Evolutionary conservation across 768 basidiomycete genomes (phyloP).

Genomic region (Pleurotus platypus): DNA sequence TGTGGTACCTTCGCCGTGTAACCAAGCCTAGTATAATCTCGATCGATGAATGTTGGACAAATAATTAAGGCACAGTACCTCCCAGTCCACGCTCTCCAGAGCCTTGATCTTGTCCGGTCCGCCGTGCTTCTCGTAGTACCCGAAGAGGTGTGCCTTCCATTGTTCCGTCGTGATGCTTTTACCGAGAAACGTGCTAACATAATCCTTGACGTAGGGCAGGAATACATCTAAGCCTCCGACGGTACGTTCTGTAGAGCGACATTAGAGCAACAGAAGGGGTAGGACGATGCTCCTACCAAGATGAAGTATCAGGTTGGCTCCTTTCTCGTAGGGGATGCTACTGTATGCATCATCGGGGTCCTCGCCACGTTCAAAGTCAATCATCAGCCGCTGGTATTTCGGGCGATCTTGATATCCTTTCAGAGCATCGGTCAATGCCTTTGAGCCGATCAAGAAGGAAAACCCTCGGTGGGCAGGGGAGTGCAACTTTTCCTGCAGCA

Average conservation of each 20-base stretch:
- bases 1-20: constrained; percentile 72
- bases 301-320: constrained; percentile 82
- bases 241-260: constrained; percentile 41
- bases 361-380: constrained; percentile 69
- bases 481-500: constrained; percentile 67
- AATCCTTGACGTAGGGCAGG: constrained; percentile 80
- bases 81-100: constrained; percentile 73
- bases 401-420: constrained; percentile 55
- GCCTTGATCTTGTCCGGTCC: constrained; percentile 58
- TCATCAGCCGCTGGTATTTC: constrained; percentile 77
- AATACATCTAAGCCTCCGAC: constrained; percentile 84
- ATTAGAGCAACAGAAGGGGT: constrained; percentile 15
- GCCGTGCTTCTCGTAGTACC: constrained; percentile 59
- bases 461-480: constrained; percentile 78
- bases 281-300: constrained; percentile 50
- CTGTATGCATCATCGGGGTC: constrained; percentile 78
- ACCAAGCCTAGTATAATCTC: constrained; percentile 58
- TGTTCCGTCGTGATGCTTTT: constrained; percentile 80
- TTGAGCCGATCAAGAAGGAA: constrained; percentile 73
- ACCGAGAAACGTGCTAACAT: constrained; percentile 78
- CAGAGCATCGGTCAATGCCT: constrained; percentile 69
- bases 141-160: constrained; percentile 80
- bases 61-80: constrained; percentile 41
- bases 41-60: not conserved
- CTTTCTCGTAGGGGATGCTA: constrained; percentile 83